Conservation (phyloP, 345 rosid genomes). For the Laguncularia racemosa region DNA sequence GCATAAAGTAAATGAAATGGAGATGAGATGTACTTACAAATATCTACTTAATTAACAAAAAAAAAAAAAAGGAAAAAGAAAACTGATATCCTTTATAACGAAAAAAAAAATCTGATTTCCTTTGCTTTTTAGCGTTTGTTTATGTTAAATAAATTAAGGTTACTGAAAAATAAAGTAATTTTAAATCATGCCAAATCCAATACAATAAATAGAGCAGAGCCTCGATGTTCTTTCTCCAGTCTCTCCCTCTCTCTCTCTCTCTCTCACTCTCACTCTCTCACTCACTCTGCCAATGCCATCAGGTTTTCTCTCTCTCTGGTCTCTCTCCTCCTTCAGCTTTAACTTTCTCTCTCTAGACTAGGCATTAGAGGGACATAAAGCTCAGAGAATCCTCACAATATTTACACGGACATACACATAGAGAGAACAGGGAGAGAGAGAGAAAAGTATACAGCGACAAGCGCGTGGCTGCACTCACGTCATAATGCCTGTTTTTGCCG, state of each 20-base stretch:
- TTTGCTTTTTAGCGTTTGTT: too few species aligned
- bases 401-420: too few species aligned
- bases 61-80: too few species aligned
- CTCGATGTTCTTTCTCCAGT: background rate
- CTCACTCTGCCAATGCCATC: too few species aligned
- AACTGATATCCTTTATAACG: too few species aligned
- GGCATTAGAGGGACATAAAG: background rate
- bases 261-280: background rate
- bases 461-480: conserved; percentile 12
- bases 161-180: conserved; percentile 2
- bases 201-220: too few species aligned
- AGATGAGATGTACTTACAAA: too few species aligned
- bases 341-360: conserved; percentile 30
- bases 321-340: conserved; percentile 56
- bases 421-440: background rate
- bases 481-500: conserved; percentile 74
- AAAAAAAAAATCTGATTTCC: too few species aligned
- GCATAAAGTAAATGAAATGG: too few species aligned
- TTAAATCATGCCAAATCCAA: conserved; percentile 25
- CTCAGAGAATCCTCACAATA: too few species aligned
- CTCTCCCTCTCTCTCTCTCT: background rate
- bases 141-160: too few species aligned
- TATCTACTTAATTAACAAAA: too few species aligned
- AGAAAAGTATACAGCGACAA: conserved; percentile 10
- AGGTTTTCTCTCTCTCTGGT: conserved; percentile 20